phyloP scores from a whole-genome alignment of 1,284 basidiomycete genomes.

The Marasmius fiardii region DNA sequence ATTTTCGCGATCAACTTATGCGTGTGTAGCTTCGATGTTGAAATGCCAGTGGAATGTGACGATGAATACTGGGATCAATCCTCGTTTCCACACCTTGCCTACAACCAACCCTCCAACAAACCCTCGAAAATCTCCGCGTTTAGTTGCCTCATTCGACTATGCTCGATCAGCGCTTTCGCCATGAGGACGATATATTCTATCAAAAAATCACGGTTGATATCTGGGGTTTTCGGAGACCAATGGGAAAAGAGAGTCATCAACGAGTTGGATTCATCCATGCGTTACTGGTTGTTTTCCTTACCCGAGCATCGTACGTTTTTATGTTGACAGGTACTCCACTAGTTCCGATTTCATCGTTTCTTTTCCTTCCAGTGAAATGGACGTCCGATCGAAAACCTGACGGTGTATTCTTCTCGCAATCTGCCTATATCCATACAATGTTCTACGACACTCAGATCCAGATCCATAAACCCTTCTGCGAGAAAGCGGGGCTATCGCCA shows the following conservation, averaged over 20 bases:
- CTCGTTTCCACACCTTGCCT: slow-evolving; percentile 20
- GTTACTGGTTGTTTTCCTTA: slow-evolving; percentile 45
- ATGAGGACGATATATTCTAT: slow-evolving; percentile 49
- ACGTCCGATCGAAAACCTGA: slow-evolving; percentile 38
- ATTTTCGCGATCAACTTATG: background rate
- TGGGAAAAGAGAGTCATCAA: slow-evolving; percentile 41
- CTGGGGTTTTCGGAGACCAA: slow-evolving; percentile 31
- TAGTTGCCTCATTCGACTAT: slow-evolving; percentile 37
- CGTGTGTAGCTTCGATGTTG: slow-evolving; percentile 42
- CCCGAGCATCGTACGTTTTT: slow-evolving; percentile 34
- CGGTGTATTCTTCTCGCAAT: slow-evolving; percentile 41
- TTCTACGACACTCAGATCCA: slow-evolving; percentile 51
- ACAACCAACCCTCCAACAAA: slow-evolving; percentile 28
- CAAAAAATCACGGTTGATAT: slow-evolving; percentile 35
- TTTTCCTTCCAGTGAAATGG: slow-evolving; percentile 33
- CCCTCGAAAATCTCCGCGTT: slow-evolving; percentile 34
- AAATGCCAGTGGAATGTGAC: slow-evolving; percentile 45
- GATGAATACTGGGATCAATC: slow-evolving; percentile 44
- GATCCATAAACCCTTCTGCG: slow-evolving; percentile 55
- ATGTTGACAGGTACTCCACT: slow-evolving; percentile 3
- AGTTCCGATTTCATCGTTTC: background rate
- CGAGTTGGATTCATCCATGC: slow-evolving; percentile 44
- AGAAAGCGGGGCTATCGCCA: background rate
- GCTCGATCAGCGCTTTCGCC: slow-evolving; percentile 40
- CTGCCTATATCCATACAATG: slow-evolving; percentile 41